A percentile compares a stretch with the other conserved stretches of the same genome.
These are phyloP conservation scores for Trichoderma atrobrunneum DNA, from an alignment of 2,329 filamentous ascomycete species.

Conservation along the genomic window DNA sequence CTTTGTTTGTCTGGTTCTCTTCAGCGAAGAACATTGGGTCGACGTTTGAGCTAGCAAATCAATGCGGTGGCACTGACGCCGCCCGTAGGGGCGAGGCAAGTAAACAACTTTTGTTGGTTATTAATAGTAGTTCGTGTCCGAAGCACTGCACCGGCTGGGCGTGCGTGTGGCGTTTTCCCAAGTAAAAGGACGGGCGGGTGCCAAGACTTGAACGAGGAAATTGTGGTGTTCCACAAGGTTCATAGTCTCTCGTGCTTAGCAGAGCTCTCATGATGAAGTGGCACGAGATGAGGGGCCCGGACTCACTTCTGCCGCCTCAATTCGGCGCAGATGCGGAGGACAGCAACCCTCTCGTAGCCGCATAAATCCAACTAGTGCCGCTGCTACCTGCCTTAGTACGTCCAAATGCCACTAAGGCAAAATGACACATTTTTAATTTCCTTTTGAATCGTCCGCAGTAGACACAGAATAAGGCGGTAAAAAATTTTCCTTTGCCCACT, in stretches of 20 bases:
- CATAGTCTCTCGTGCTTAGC: slow-evolving; percentile 1
- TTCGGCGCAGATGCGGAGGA: slow-evolving; percentile 6
- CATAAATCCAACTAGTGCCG: slow-evolving; percentile 6
- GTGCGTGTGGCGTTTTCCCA: slow-evolving; percentile 9
- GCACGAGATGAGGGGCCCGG: slow-evolving; percentile 13
- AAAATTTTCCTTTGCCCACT: not conserved
- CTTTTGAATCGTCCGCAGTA: not conserved
- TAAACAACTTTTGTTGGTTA: not conserved
- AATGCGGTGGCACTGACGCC: not conserved
- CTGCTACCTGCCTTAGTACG: slow-evolving; percentile 2
- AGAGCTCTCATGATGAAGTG: slow-evolving; percentile 13
- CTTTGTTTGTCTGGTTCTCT: not conserved
- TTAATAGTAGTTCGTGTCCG: slow-evolving; percentile 7
- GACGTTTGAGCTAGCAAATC: not conserved
- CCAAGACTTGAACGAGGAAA: slow-evolving; percentile 13
- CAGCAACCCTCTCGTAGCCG: slow-evolving; percentile 1
- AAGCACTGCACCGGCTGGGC: slow-evolving; percentile 1
- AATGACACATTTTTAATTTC: slow-evolving; percentile 12
- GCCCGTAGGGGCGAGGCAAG: not conserved
- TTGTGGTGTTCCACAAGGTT: slow-evolving; percentile 12
- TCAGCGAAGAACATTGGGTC: not conserved
- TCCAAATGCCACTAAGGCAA: slow-evolving; percentile 6
- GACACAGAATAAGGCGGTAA: not conserved
- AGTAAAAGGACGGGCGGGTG: not conserved
- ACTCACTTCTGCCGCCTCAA: not conserved